Conservation (phyloP, 2,329 filamentous ascomycete genomes). For the Talaromyces sp. region DNA sequence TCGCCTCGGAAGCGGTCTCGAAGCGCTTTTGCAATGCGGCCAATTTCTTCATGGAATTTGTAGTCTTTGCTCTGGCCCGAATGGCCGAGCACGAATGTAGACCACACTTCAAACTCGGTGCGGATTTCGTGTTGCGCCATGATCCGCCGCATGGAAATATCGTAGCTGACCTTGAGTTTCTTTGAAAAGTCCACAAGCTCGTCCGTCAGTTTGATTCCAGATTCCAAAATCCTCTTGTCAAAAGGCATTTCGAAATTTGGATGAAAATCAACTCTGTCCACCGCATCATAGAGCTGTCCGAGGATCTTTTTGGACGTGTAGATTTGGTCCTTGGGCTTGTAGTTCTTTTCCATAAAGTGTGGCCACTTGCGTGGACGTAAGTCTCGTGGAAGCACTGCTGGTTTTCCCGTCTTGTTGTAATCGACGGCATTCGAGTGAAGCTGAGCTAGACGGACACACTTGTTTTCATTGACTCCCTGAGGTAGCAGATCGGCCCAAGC, state of each 20-base stretch:
- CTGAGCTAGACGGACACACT: constrained; percentile 69
- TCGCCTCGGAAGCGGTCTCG: constrained; percentile 63
- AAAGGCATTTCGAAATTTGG: constrained; percentile 70
- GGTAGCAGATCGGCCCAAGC: constrained; percentile 63
- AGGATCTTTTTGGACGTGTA: constrained; percentile 70
- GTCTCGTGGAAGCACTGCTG: constrained; percentile 60
- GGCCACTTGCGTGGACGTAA: constrained; percentile 65
- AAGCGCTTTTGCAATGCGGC: constrained; percentile 59
- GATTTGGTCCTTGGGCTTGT: constrained; percentile 38
- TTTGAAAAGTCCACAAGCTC: constrained; percentile 55
- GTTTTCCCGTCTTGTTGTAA: constrained; percentile 82
- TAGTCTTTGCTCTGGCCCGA: constrained; percentile 71
- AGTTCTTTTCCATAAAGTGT: constrained; percentile 78
- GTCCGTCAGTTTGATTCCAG: constrained; percentile 52
- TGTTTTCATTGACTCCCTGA: constrained; percentile 60
- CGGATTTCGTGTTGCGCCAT: constrained; percentile 79
- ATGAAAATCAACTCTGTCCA: constrained; percentile 63
- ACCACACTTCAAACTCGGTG: constrained; percentile 90
- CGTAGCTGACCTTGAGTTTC: constrained; percentile 70
- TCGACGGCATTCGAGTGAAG: constrained; percentile 91
- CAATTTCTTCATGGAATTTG: constrained; percentile 80
- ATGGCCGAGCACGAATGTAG: constrained; percentile 74
- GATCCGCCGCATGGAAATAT: constrained; percentile 67
- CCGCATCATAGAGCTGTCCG: constrained; percentile 75
- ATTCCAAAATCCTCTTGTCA: constrained; percentile 65